Percentiles rank a stretch among this genome's conserved stretches.
Conservation (phyloP, 495 filamentous ascomycete species). For the Penicillium silybi region DNA sequence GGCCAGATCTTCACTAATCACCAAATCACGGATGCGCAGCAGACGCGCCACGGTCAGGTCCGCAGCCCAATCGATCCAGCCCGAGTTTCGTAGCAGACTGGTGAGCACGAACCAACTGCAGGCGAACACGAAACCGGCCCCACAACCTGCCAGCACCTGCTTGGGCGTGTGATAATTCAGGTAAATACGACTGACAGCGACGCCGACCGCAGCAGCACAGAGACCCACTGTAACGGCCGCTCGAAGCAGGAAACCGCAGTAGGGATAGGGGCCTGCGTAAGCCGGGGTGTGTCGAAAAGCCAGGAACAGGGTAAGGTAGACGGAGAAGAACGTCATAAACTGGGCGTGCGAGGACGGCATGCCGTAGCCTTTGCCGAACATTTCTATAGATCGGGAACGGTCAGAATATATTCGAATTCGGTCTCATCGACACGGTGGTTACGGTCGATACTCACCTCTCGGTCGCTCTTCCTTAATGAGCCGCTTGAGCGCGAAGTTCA, state of each 20-base stretch:
- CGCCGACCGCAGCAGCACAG: conserved; percentile 57
- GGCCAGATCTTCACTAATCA: conserved; percentile 83
- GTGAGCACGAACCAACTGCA: conserved; percentile 76
- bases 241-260: conserved; percentile 56
- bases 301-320: conserved; percentile 78
- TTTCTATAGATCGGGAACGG: conserved; percentile 44
- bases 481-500: conserved; percentile 88
- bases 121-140: conserved; percentile 68
- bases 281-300: conserved; percentile 69
- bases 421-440: not conserved
- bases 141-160: conserved; percentile 78
- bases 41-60: conserved; percentile 62
- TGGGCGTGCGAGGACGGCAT: conserved; percentile 99
- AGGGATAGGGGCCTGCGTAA: conserved; percentile 35
- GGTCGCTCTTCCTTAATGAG: conserved; percentile 90
- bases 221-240: conserved; percentile 52
- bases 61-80: conserved; percentile 67
- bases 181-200: conserved; percentile 81
- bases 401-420: not conserved
- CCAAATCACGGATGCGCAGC: conserved; percentile 73
- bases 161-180: conserved; percentile 86
- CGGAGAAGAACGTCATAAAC: conserved; percentile 84
- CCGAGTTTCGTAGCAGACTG: conserved; percentile 53
- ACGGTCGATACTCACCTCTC: conserved; percentile 46
- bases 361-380: conserved; percentile 89